Evolutionary conservation across 2,329 filamentous ascomycete species (phyloP).

Genomic region (Trichoderma sp.): DNA sequence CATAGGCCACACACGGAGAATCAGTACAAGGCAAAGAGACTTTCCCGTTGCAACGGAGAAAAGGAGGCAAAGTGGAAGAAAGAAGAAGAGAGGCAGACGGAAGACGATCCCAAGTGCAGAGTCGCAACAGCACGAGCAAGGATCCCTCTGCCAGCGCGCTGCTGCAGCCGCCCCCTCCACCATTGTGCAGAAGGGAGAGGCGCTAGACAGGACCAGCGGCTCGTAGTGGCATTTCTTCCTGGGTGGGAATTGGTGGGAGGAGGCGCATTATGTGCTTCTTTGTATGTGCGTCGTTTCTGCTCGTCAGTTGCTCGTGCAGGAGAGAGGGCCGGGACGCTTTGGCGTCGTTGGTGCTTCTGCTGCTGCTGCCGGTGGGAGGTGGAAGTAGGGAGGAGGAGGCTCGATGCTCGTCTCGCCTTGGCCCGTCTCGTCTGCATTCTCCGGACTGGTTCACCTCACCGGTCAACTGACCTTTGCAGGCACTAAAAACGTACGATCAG

Average conservation of each 20-base stretch:
- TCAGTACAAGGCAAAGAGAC: too few relatives aligned
- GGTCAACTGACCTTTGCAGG: too few relatives aligned
- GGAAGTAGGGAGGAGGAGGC: constrained; percentile 8
- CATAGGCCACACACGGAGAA: too few relatives aligned
- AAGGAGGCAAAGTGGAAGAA: too few relatives aligned
- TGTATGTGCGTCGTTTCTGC: constrained; percentile 23
- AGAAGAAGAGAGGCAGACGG: too few relatives aligned
- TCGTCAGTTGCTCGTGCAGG: constrained; percentile 25
- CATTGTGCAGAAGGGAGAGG: constrained; percentile 18
- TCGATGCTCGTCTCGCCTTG: neutral
- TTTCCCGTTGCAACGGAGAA: too few relatives aligned
- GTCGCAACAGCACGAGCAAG: constrained; percentile 16
- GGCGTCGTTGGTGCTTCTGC: neutral
- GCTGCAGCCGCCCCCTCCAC: constrained; percentile 26
- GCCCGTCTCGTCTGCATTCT: neutral
- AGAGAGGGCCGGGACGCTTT: neutral
- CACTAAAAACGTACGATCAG: neutral
- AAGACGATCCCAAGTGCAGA: constrained; percentile 8
- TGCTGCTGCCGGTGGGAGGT: neutral
- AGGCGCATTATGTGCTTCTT: constrained; percentile 6
- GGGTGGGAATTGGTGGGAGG: neutral
- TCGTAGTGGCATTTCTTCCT: constrained; percentile 11
- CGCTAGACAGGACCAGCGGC: constrained; percentile 24
- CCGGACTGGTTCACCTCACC: neutral
- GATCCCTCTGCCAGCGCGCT: constrained; percentile 25